A percentile compares a stretch with the other conserved stretches of the same genome.
phyloP scores from a whole-genome alignment of 2,329 filamentous ascomycete genomes.

The Onygenales sp. region DNA sequence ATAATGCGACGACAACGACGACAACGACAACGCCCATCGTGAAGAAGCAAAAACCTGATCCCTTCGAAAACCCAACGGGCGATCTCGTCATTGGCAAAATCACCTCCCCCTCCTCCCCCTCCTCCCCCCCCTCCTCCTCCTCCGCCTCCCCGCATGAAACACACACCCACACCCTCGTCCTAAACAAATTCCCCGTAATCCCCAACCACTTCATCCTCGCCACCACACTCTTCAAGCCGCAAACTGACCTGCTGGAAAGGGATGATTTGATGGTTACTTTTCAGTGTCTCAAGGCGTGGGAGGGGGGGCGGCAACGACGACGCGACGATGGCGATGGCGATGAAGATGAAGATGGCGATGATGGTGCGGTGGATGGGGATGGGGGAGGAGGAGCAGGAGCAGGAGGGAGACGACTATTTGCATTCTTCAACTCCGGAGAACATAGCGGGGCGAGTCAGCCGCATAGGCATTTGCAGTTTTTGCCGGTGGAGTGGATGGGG shows the following conservation, averaged over 20 bases:
- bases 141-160: constrained; percentile 6
- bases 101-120: constrained; percentile 6
- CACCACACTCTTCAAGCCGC: constrained; percentile 34
- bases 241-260: constrained; percentile 35
- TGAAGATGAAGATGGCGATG: no score
- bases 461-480: constrained; percentile 39
- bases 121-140: no score
- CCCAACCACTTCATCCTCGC: constrained; percentile 41
- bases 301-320: neutral
- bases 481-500: constrained; percentile 37
- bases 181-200: constrained; percentile 43
- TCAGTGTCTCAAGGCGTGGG: constrained; percentile 35
- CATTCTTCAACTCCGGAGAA: constrained; percentile 42
- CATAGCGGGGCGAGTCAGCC: constrained; percentile 40
- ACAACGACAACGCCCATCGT: constrained; percentile 5
- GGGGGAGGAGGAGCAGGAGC: neutral
- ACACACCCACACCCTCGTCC: constrained; percentile 30
- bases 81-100: constrained; percentile 35
- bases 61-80: constrained; percentile 34
- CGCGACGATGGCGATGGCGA: no score
- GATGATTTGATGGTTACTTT: constrained; percentile 33
- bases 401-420: constrained; percentile 27
- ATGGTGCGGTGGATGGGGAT: constrained; percentile 25
- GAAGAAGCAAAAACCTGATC: constrained; percentile 21
- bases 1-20: constrained; percentile 29